Conservation (phyloP, 2,329 filamentous ascomycete genomes). For the Fusarium hainanense region DNA sequence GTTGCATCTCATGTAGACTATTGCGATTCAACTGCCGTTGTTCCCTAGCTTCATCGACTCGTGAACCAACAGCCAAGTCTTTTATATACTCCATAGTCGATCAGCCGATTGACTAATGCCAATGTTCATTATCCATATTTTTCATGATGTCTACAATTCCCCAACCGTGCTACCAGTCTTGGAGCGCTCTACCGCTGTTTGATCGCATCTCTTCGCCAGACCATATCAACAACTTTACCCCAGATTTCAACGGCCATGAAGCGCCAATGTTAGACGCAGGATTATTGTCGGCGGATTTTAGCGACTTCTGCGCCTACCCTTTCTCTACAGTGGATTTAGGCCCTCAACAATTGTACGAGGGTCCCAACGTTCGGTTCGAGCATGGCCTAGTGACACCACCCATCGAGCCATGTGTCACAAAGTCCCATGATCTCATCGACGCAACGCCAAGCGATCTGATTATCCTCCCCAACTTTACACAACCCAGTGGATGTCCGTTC, state of each 20-base stretch:
- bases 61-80: neutral
- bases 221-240: neutral
- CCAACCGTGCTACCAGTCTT: neutral
- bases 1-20: neutral
- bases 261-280: neutral
- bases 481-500: neutral
- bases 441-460: neutral
- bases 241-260: neutral
- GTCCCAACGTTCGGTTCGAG: neutral
- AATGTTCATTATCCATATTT: neutral
- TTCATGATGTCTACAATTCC: neutral
- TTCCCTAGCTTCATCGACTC: neutral
- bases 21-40: neutral
- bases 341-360: neutral
- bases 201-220: neutral
- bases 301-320: neutral
- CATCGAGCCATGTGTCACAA: neutral
- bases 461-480: neutral
- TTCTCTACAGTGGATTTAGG: neutral
- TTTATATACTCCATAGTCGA: neutral
- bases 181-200: neutral
- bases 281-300: neutral
- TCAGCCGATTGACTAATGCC: neutral
- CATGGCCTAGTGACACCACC: neutral
- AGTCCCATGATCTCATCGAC: neutral